Percentiles rank a stretch among this genome's conserved stretches.
phyloP scores from a whole-genome alignment of 2,329 filamentous ascomycete species.

The Thielaviopsis musarum region DNA sequence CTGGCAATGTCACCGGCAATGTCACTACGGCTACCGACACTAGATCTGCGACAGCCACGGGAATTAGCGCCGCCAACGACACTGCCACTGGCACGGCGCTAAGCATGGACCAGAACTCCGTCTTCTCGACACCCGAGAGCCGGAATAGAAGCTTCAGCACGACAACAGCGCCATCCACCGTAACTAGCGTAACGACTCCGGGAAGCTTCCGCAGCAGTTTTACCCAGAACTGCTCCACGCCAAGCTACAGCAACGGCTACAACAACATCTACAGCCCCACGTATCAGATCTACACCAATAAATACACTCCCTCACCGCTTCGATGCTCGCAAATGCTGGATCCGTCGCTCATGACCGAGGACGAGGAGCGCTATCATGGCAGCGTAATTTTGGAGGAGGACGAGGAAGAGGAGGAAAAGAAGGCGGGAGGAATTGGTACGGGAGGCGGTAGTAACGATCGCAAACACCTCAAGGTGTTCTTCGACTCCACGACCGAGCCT shows the following conservation, averaged over 20 bases:
- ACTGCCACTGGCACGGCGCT: conserved; percentile 5
- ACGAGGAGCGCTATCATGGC: neutral
- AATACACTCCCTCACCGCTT: neutral
- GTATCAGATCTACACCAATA: neutral
- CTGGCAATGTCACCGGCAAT: neutral
- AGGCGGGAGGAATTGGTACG: neutral
- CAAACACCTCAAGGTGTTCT: neutral
- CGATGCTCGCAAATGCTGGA: neutral
- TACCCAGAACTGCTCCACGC: neutral
- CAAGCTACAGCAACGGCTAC: neutral
- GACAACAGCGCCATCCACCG: neutral
- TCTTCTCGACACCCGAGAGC: neutral
- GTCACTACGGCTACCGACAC: neutral
- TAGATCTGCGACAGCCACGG: neutral
- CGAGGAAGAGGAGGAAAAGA: neutral
- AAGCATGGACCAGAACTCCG: neutral
- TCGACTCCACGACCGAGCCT: neutral
- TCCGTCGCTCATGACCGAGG: neutral
- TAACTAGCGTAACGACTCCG: neutral
- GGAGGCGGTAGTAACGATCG: too few species aligned
- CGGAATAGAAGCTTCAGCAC: neutral
- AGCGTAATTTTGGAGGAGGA: neutral
- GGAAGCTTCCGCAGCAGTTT: neutral
- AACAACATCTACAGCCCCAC: neutral
- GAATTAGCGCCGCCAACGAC: neutral